Base-by-base conservation (phyloP, 495 filamentous ascomycete genomes). In the Patellaria atrata region DNA sequence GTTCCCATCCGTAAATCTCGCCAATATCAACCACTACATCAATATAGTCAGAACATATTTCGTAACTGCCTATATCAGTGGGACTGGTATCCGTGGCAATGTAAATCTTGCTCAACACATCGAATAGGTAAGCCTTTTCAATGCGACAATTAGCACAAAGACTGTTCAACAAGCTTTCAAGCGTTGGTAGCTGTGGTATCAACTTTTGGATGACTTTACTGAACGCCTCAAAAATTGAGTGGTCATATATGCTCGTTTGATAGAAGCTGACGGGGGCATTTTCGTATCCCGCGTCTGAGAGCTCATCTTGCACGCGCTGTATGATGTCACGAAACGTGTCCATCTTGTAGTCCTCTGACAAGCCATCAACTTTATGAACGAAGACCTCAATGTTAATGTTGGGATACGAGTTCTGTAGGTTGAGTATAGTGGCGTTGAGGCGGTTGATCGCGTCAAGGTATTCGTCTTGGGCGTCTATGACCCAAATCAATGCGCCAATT, bases 181-280 rank as follows among this genome's bases (percentile, higher is more conserved):
- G 73, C 13, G 82, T 86, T 1, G 83, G 80, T 8, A 97, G 64
- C 37, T 91, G 82, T 3, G 91, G 89, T 27, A 96, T 89, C 14
- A 97, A 71, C 54, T 92, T 93, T 54, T 96, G 89, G 39, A 94
- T 92, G 33, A 96, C 89, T 51, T 94, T 94, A 57, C 77, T 84
- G 54, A 96, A 94, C 8, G 87, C 91, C 54, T 97, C 91, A 53
- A 96, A 97, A 43, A 97, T 92, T 40, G 75, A 84, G 56, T 96
- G 87, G 52, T 97, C 85, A 64, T 93, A 97, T 55, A 97, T 96
- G 38, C 79, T 86, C 1, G 89, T 97, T 22, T 89, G 69, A 52
- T 94, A 86, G 62, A 87, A 97, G 44, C 75, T 80, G 24, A 97
- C 78, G 1, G 82, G 82, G 4, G 82, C 78, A 48, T 93, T 92